phyloP scores from a whole-genome alignment of 1,284 basidiomycete species.

The Ustilago vetiveriae region DNA sequence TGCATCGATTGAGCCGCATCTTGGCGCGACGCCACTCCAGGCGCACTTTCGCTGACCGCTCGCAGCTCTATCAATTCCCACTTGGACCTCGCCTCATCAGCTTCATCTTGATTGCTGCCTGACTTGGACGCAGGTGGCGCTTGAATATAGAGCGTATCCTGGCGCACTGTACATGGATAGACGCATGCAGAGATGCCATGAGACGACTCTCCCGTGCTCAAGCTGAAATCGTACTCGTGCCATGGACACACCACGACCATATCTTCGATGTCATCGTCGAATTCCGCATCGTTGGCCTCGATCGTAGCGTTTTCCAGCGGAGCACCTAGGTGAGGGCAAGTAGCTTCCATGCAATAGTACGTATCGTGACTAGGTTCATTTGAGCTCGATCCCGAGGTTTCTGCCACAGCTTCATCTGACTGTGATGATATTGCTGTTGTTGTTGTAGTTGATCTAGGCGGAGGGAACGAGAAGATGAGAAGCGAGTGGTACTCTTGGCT shows the following conservation, averaged over 20 bases:
- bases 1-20: conserved; percentile 35
- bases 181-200: conserved; percentile 83
- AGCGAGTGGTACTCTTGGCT: conserved; percentile 57
- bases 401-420: too few relatives aligned
- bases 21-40: conserved; percentile 16
- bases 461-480: conserved; percentile 56
- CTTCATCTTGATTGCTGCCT: conserved; percentile 5
- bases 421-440: not conserved
- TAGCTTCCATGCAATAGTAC: conserved; percentile 82
- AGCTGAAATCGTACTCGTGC: conserved; percentile 83
- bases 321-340: conserved; percentile 84
- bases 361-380: conserved; percentile 18
- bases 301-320: conserved; percentile 80
- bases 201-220: conserved; percentile 77
- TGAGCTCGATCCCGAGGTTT: conserved; percentile 1
- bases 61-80: conserved; percentile 81
- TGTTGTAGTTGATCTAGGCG: conserved; percentile 1
- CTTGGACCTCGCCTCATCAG: conserved; percentile 35
- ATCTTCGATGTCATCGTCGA: conserved; percentile 69
- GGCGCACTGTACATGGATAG: conserved; percentile 74
- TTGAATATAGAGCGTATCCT: conserved; percentile 64
- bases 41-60: conserved; percentile 78
- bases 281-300: conserved; percentile 70
- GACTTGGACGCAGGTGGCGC: conserved; percentile 25
- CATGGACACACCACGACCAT: conserved; percentile 73